A percentile compares a stretch with the other conserved stretches of the same genome.
Conservation (phyloP, 2,329 filamentous ascomycete species). For the Trichophyton equinum region DNA sequence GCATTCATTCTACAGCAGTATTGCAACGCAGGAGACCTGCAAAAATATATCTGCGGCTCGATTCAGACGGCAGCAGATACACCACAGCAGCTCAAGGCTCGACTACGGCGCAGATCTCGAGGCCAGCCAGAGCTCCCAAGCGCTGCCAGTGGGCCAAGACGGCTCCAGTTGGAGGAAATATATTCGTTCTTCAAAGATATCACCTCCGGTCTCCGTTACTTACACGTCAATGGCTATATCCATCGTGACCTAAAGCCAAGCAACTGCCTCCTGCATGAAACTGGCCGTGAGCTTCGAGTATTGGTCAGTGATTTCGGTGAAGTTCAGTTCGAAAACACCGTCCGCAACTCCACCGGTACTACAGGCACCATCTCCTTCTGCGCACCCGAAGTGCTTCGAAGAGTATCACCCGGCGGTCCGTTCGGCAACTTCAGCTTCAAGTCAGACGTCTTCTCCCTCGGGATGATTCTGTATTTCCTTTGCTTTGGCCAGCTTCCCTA, state of each 20-base stretch:
- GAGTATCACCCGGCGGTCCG: conserved; percentile 49
- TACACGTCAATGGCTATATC: conserved; percentile 86
- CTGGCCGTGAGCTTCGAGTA: conserved; percentile 58
- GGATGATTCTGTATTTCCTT: conserved; percentile 98
- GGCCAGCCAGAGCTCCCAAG: conserved; percentile 55
- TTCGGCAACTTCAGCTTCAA: conserved; percentile 94
- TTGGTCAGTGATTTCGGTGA: conserved; percentile 97
- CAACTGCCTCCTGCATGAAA: conserved; percentile 79
- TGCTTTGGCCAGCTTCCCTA: conserved; percentile 89
- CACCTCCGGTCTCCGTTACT: conserved; percentile 76
- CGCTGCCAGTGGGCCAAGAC: conserved; percentile 41
- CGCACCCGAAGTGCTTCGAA: conserved; percentile 77
- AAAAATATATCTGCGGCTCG: conserved; percentile 70
- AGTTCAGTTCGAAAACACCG: conserved; percentile 70
- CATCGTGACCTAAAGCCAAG: conserved; percentile 92
- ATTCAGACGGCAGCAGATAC: conserved; percentile 47
- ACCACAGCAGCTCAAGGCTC: conserved; percentile 78
- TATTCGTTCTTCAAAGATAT: conserved; percentile 96
- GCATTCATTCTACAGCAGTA: conserved; percentile 97
- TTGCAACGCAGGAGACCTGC: conserved; percentile 84
- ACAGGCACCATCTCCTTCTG: conserved; percentile 97
- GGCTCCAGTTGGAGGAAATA: conserved; percentile 73
- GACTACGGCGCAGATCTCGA: conserved; percentile 68
- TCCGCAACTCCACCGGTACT: conserved; percentile 77
- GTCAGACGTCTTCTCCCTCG: conserved; percentile 93